phyloP scores from a whole-genome alignment of 164 flowering plant species.

The Kalanchoe fedtschenkoi region DNA sequence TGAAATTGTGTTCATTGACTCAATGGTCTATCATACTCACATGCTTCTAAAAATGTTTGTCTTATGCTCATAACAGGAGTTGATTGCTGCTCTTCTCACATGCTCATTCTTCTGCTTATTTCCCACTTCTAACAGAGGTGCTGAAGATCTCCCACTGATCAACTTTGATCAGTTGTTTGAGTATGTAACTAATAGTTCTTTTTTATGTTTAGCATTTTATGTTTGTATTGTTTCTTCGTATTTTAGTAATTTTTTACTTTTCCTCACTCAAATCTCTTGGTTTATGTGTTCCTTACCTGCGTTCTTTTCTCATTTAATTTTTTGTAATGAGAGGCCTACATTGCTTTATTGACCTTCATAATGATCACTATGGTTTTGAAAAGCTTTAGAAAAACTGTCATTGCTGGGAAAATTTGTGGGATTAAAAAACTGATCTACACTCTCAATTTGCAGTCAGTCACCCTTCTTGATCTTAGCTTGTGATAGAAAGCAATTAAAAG shows the following conservation, averaged over 20 bases:
- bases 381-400: too few species aligned
- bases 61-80: slow-evolving; percentile 45
- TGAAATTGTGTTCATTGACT: neutral
- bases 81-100: slow-evolving; percentile 73
- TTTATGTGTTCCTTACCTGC: neutral
- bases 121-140: slow-evolving; percentile 48
- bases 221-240: neutral
- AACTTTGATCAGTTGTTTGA: slow-evolving; percentile 83
- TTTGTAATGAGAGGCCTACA: neutral
- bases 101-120: slow-evolving; percentile 89
- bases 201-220: neutral
- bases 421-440: neutral
- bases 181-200: slow-evolving; percentile 39
- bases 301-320: neutral
- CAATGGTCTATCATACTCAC: neutral
- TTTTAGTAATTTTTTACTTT: neutral
- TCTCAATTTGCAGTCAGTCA: neutral
- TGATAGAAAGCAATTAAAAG: neutral
- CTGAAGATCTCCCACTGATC: slow-evolving; percentile 59
- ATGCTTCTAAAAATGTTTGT: neutral
- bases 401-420: neutral
- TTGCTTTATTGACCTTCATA: neutral
- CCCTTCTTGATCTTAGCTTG: neutral
- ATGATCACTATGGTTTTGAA: too few species aligned
- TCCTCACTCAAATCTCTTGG: neutral